These are phyloP conservation scores for Penicillium argentinense DNA, from an alignment of 495 filamentous ascomycete genomes.

Conservation along the genomic window DNA sequence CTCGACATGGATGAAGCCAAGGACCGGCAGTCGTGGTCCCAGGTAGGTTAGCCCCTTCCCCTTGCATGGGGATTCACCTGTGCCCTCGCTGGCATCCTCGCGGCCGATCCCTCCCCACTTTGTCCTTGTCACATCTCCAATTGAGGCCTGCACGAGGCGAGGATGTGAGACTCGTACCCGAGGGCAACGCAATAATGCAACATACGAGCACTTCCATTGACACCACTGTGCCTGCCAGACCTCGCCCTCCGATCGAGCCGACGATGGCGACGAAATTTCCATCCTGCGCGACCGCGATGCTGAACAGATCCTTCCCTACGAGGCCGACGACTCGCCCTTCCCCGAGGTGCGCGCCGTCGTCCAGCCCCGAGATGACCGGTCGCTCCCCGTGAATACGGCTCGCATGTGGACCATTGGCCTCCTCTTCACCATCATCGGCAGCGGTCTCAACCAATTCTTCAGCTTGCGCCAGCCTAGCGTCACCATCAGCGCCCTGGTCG, in stretches of 20 bases:
- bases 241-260: slow-evolving; percentile 1
- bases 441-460: slow-evolving; percentile 72
- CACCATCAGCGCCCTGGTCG: slow-evolving; percentile 64
- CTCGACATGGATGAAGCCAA: not conserved
- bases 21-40: slow-evolving; percentile 10
- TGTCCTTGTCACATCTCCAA: not conserved
- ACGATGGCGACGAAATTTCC: slow-evolving; percentile 17
- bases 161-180: too few species aligned
- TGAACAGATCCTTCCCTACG: slow-evolving; percentile 38
- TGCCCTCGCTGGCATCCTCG: too few species aligned
- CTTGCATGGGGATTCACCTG: too few species aligned
- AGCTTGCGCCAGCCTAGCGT: slow-evolving; percentile 60
- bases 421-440: slow-evolving; percentile 64
- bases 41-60: slow-evolving; percentile 13
- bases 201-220: too few species aligned
- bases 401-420: slow-evolving; percentile 74
- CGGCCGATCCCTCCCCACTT: not conserved
- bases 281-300: slow-evolving; percentile 41
- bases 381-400: slow-evolving; percentile 65
- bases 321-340: slow-evolving; percentile 67
- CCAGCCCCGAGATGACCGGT: slow-evolving; percentile 59
- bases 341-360: slow-evolving; percentile 57
- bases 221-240: too few species aligned
- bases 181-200: too few species aligned
- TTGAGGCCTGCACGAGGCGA: too few species aligned